Evolutionary conservation across 2,329 filamentous ascomycete species (phyloP).

Genomic region (Penicillium sp.): DNA sequence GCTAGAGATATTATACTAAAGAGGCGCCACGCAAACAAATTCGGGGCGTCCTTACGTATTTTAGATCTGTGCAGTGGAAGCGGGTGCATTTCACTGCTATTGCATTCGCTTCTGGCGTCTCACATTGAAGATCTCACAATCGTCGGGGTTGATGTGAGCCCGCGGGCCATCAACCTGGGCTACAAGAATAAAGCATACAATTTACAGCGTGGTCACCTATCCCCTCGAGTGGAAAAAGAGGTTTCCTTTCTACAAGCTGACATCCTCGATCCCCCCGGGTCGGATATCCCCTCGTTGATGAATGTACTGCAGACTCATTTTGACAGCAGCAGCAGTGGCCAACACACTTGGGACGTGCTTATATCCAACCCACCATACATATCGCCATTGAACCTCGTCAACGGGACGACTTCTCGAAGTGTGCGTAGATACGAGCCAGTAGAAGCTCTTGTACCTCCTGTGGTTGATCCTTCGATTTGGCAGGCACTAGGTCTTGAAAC

Average conservation of each 20-base stretch:
- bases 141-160: conserved; percentile 71
- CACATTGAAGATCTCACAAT: conserved; percentile 46
- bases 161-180: conserved; percentile 62
- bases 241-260: conserved; percentile 48
- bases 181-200: conserved; percentile 60
- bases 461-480: neutral
- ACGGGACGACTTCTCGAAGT: conserved; percentile 62
- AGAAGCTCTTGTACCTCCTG: conserved; percentile 68
- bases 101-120: conserved; percentile 58
- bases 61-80: conserved; percentile 88
- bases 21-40: neutral
- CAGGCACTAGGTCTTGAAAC: neutral
- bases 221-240: conserved; percentile 24
- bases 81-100: conserved; percentile 79
- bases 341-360: conserved; percentile 57
- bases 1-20: conserved; percentile 47
- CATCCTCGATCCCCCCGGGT: conserved; percentile 26
- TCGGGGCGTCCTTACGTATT: conserved; percentile 50
- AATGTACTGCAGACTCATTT: neutral
- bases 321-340: neutral
- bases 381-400: conserved; percentile 58
- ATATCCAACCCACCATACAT: conserved; percentile 92
- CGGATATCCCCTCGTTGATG: conserved; percentile 13
- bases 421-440: conserved; percentile 79
- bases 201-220: conserved; percentile 25